Conservation (phyloP, 2,329 filamentous ascomycete genomes). For the Capronia coronata region DNA sequence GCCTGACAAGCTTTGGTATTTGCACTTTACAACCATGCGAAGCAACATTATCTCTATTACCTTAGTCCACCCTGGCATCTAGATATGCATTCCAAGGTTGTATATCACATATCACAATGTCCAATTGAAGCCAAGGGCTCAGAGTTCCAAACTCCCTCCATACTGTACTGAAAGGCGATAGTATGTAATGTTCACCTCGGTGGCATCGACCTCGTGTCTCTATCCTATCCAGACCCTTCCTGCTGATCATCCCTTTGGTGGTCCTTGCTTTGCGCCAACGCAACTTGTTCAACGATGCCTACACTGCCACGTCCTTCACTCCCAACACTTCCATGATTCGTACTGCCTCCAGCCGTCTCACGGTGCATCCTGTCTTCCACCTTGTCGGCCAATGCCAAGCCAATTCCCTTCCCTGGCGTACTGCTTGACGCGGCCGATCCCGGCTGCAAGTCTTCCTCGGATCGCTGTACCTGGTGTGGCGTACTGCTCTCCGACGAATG, state of each 20-base stretch:
- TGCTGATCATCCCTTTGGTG: slow-evolving; percentile 1
- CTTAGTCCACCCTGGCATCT: no score
- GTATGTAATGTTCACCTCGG: no score
- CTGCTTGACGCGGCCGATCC: slow-evolving; percentile 8
- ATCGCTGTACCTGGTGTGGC: background rate
- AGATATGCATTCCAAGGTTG: no score
- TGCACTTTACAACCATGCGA: no score
- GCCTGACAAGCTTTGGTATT: no score
- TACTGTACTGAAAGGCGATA: no score
- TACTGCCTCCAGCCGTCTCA: background rate
- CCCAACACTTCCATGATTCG: background rate
- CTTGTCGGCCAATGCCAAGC: slow-evolving; percentile 7
- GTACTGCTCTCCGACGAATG: slow-evolving; percentile 4
- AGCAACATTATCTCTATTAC: no score
- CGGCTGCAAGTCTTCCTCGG: slow-evolving; percentile 2
- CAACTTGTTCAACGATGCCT: slow-evolving; percentile 14
- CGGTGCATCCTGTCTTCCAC: slow-evolving; percentile 3
- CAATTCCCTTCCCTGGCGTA: slow-evolving; percentile 4
- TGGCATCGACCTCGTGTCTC: no score
- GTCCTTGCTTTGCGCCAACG: slow-evolving; percentile 1
- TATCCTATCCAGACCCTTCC: background rate
- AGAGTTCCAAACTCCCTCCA: no score
- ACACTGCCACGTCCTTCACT: background rate
- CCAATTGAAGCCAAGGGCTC: no score
- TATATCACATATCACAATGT: no score